Conservation (phyloP, 1,284 basidiomycete species). For the Apiotrichum brassicae region DNA sequence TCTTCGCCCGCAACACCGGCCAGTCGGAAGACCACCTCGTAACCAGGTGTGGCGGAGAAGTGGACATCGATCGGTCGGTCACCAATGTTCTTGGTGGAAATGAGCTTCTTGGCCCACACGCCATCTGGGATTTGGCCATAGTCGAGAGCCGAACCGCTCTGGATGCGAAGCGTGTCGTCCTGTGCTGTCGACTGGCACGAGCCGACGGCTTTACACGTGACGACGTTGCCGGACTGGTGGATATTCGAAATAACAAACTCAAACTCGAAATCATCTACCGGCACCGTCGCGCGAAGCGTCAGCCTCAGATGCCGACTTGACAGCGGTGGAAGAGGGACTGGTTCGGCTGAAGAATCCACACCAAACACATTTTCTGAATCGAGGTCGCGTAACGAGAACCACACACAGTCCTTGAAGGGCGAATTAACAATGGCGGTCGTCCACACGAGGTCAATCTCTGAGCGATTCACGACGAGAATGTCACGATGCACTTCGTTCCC, state of each 20-base stretch:
- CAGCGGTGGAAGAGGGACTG: slow-evolving; percentile 38
- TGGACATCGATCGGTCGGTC: slow-evolving; percentile 48
- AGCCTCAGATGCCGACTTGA: slow-evolving; percentile 41
- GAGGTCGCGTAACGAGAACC: slow-evolving; percentile 43
- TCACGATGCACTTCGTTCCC: slow-evolving; percentile 38
- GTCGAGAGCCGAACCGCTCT: slow-evolving; percentile 48
- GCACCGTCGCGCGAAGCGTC: slow-evolving; percentile 27
- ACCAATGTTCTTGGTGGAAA: slow-evolving; percentile 49
- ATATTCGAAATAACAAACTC: slow-evolving; percentile 42
- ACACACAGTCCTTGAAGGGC: slow-evolving; percentile 36
- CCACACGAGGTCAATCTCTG: slow-evolving; percentile 44
- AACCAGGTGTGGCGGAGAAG: slow-evolving; percentile 45
- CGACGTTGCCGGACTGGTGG: slow-evolving; percentile 38
- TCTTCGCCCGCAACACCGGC: slow-evolving; percentile 46
- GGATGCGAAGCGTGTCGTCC: slow-evolving; percentile 47
- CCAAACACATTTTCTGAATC: slow-evolving; percentile 46
- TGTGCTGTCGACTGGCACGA: slow-evolving; percentile 29
- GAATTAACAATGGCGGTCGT: slow-evolving; percentile 34
- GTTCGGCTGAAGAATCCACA: slow-evolving; percentile 34
- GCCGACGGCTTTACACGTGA: slow-evolving; percentile 37
- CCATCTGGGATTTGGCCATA: slow-evolving; percentile 51
- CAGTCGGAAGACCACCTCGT: slow-evolving; percentile 49
- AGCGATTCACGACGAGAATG: slow-evolving; percentile 42
- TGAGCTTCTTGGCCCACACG: slow-evolving; percentile 48
- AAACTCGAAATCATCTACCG: slow-evolving; percentile 37